A percentile compares a stretch with the other conserved stretches of the same genome.
These are phyloP conservation scores for Cercophora scortea DNA, from an alignment of 495 filamentous ascomycete species.

Conservation along the genomic window DNA sequence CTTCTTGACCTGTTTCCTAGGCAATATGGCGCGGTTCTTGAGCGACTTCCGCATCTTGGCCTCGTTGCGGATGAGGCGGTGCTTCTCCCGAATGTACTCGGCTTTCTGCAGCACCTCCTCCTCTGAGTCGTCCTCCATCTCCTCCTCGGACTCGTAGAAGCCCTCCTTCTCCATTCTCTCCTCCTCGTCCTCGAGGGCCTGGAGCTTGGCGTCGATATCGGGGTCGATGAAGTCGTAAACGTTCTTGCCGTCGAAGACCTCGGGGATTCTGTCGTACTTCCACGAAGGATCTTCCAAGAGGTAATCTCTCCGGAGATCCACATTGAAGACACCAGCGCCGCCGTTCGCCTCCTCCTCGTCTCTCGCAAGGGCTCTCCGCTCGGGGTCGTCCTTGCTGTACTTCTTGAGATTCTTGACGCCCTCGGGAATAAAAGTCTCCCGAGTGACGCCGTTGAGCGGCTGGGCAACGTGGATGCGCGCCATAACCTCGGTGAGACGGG, in stretches of 20 bases:
- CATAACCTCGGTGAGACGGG: conserved; percentile 80
- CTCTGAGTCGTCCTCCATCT: conserved; percentile 74
- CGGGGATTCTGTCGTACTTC: conserved; percentile 94
- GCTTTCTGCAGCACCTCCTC: conserved; percentile 85
- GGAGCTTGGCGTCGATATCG: conserved; percentile 87
- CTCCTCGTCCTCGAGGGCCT: conserved; percentile 88
- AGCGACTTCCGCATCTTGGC: conserved; percentile 85
- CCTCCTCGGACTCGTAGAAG: conserved; percentile 58
- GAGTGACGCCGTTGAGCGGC: conserved; percentile 68
- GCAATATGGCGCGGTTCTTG: conserved; percentile 92
- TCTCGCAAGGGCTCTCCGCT: conserved; percentile 67
- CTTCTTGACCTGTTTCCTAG: conserved; percentile 65
- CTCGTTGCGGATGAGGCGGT: conserved; percentile 78
- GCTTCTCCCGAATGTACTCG: conserved; percentile 90
- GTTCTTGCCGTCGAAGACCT: conserved; percentile 85
- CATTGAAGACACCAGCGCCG: conserved; percentile 89
- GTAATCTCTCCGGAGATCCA: conserved; percentile 84
- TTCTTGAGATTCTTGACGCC: conserved; percentile 71
- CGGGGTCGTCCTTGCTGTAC: conserved; percentile 82
- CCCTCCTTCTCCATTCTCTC: conserved; percentile 80
- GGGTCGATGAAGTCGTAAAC: conserved; percentile 95
- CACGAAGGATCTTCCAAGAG: conserved; percentile 75
- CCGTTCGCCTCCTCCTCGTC: conserved; percentile 91
- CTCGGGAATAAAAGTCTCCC: conserved; percentile 85
- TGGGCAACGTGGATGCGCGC: conserved; percentile 91